Evolutionary conservation across 2,329 filamentous ascomycete genomes (phyloP).

Genomic region (Talaromyces sp.): DNA sequence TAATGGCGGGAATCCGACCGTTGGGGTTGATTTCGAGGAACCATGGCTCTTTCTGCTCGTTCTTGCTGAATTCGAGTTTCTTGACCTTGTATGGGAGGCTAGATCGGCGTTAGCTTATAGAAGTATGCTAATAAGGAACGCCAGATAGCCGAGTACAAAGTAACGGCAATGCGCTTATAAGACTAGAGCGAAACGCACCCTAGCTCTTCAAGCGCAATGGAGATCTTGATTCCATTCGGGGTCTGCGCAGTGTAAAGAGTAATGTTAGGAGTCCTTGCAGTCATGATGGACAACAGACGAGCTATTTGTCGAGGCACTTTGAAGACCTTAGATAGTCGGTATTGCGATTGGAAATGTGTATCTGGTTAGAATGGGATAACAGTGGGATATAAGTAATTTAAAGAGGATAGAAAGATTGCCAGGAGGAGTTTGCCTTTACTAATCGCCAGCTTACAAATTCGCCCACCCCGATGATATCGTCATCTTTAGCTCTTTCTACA

Average conservation of each 20-base stretch:
- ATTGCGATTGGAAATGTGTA: neutral
- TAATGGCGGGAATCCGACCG: conserved; percentile 82
- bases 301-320: conserved; percentile 10
- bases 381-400: neutral
- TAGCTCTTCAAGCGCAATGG: conserved; percentile 81
- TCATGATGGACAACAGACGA: conserved; percentile 26
- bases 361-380: neutral
- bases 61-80: conserved; percentile 66
- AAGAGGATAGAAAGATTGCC: too few species aligned
- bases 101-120: conserved; percentile 20
- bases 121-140: neutral
- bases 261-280: conserved; percentile 54
- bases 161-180: neutral
- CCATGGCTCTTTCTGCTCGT: conserved; percentile 79
- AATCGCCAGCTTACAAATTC: conserved; percentile 3
- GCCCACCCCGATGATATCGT: neutral
- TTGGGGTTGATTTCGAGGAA: conserved; percentile 92
- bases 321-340: neutral
- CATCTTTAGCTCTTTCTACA: neutral
- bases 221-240: conserved; percentile 86
- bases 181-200: conserved; percentile 40
- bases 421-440: neutral
- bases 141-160: neutral
- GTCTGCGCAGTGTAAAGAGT: conserved; percentile 78
- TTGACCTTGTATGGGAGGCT: conserved; percentile 71